phyloP scores from a whole-genome alignment of 371 early-diverging fungal species.

The Chytridium lagenaria region DNA sequence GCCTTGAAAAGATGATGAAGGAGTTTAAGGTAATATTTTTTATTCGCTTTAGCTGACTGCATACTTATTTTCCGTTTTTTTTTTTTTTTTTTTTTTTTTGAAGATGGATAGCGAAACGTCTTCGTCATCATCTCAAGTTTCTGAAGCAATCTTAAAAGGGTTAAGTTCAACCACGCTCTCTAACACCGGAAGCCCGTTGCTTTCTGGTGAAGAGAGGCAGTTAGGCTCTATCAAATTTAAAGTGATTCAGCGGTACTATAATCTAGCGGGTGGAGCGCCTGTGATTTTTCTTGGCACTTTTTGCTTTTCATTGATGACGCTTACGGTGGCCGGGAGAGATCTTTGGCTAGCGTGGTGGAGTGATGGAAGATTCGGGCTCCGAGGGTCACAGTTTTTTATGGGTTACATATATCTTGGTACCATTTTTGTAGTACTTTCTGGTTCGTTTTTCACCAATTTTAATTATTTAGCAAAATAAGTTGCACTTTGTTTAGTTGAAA shows the following conservation, averaged over 20 bases:
- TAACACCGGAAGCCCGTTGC: not conserved
- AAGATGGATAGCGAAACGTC: no score
- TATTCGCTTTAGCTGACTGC: not conserved
- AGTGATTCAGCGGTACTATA: not conserved
- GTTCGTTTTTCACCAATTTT: no score
- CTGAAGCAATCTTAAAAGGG: not conserved
- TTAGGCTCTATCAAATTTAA: not conserved
- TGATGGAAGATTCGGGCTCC: conserved; percentile 15
- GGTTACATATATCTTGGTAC: not conserved
- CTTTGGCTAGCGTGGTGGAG: conserved; percentile 44
- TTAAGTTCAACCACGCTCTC: not conserved
- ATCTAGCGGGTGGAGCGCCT: not conserved
- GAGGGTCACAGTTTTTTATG: not conserved
- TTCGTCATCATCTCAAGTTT: no score
- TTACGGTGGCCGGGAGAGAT: conserved; percentile 25
- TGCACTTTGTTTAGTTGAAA: no score
- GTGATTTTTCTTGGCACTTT: conserved; percentile 1
- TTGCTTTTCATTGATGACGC: conserved; percentile 24
- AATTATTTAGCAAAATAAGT: no score
- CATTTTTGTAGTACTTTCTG: no score
- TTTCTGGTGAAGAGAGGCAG: conserved; percentile 6
- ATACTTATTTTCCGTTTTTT: not conserved
- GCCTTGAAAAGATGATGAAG: conserved; percentile 37
- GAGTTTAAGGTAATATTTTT: conserved; percentile 15
- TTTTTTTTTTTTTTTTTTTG: not conserved